Evolutionary conservation across 1,139 yeast genomes (phyloP).

Genomic region (Candida pseudoviswanathii): DNA sequence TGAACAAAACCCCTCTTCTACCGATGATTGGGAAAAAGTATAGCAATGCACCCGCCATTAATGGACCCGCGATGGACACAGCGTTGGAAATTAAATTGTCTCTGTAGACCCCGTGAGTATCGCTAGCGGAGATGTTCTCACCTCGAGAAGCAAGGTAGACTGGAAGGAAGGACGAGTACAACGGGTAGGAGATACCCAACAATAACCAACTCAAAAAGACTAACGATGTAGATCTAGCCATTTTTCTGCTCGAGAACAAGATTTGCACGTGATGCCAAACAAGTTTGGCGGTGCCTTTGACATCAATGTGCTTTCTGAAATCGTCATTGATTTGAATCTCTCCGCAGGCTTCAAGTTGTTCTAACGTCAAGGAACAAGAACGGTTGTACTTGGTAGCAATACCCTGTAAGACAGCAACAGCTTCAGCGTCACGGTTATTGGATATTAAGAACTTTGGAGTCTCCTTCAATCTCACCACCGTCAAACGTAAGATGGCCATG

Average conservation of each 20-base stretch:
- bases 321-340: constrained; percentile 22
- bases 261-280: constrained; percentile 27
- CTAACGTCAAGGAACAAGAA: constrained; percentile 30
- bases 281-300: constrained; percentile 19
- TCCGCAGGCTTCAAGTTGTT: constrained; percentile 32
- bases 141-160: constrained; percentile 49
- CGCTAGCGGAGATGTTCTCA: constrained; percentile 37
- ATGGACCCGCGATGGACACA: constrained; percentile 58
- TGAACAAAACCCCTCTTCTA: constrained; percentile 55
- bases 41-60: constrained; percentile 50
- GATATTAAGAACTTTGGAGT: constrained; percentile 39
- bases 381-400: constrained; percentile 33
- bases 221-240: constrained; percentile 42
- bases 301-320: constrained; percentile 20
- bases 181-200: constrained; percentile 55
- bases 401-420: constrained; percentile 27
- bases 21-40: constrained; percentile 48
- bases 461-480: constrained; percentile 30
- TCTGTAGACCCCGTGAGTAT: constrained; percentile 46
- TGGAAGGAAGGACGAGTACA: constrained; percentile 54
- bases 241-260: constrained; percentile 39
- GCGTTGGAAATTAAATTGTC: constrained; percentile 54
- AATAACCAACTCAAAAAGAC: constrained; percentile 50
- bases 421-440: constrained; percentile 37
- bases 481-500: constrained; percentile 29